Base-by-base conservation (phyloP, 2,329 filamentous ascomycete genomes). In the Alternaria sp. region DNA sequence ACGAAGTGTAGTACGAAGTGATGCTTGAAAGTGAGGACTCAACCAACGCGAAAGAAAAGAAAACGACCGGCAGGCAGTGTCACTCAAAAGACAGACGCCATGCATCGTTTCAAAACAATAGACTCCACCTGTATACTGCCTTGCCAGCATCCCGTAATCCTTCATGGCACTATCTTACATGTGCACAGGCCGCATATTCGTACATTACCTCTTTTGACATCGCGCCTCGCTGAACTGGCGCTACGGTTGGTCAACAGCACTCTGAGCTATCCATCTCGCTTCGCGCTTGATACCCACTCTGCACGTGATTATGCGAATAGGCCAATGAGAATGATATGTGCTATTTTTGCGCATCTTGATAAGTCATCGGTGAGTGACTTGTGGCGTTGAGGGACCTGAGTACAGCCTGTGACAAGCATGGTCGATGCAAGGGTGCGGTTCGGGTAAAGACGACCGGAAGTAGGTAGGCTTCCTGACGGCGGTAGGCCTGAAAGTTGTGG, bases 131-230 rank as follows among this genome's bases (percentile, higher is more conserved):
- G 17, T 13, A 23, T 24, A 34, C 23, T 24, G 45, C 23, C 13
- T 56, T 42, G 17, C 28, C 42, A 33, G 23, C 36, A 50, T 41
- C 14, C 45, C 46, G 33, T 37, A n/a, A 45, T 56, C 31, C 41
- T 23, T 21, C 17, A 10, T 40, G 51, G 33, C 48, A 17, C 26
- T 36, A 56, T 51, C 33, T 13, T 39, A 21, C 24, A 5, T 36
- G 13, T 3, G 54, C 48, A 52, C 54, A 42, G 50, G 21, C 44
- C 52, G 17, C 5, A 17, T 21, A 14, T 42, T 65, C 62, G 56
- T 67, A 58, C 53, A 63, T 64, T 69, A 33, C 64, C 53, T 57
- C 24, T 63, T 62, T 14, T 23, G 49, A 28, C 33, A 28, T 61
- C 60, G 60, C 54, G 56, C 44, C 37, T 42, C 31, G 54, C 55